These are phyloP conservation scores for Globisporangium carolinianum DNA, from an alignment of 352 stramenopile genomes.

Conservation along the genomic window DNA sequence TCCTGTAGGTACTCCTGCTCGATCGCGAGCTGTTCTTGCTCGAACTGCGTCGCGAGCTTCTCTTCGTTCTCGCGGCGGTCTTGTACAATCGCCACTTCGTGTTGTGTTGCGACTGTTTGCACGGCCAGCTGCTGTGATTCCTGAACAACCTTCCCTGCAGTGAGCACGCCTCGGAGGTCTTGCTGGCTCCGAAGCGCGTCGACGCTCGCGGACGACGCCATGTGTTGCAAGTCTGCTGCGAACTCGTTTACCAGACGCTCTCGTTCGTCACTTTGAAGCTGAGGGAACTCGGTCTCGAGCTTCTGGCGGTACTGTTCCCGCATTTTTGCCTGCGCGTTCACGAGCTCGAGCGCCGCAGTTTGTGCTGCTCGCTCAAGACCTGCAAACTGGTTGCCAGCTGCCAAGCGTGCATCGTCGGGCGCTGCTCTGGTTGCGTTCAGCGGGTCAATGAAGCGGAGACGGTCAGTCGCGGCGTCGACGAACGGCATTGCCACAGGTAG, in stretches of 20 bases:
- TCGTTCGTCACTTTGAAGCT: slow-evolving; percentile 39
- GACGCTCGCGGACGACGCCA: slow-evolving; percentile 38
- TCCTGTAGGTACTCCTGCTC: slow-evolving; percentile 51
- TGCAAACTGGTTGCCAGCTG: neutral
- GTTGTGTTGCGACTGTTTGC: slow-evolving; percentile 17
- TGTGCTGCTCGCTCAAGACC: slow-evolving; percentile 6
- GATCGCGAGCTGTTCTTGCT: slow-evolving; percentile 36
- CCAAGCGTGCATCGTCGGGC: neutral
- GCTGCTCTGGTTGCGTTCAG: neutral
- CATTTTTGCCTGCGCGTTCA: slow-evolving; percentile 19
- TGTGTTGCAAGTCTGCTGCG: slow-evolving; percentile 29
- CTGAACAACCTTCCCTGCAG: slow-evolving; percentile 19
- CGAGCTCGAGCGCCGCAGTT: slow-evolving; percentile 5
- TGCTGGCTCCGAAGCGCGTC: slow-evolving; percentile 40
- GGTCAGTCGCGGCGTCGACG: too few species aligned
- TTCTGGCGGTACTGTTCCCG: slow-evolving; percentile 31
- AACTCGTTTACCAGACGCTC: slow-evolving; percentile 49
- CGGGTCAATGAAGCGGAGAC: neutral
- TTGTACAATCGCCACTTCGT: slow-evolving; percentile 1
- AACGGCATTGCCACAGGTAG: neutral
- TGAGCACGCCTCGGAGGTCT: slow-evolving; percentile 29
- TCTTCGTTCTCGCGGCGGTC: neutral
- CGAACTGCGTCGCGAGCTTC: slow-evolving; percentile 34
- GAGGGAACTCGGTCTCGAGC: slow-evolving; percentile 30
- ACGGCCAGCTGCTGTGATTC: slow-evolving; percentile 17